A percentile compares a stretch with the other conserved stretches of the same genome.
Evolutionary conservation across 192 early-diverging fungal genomes (phyloP).

Genomic region (Pilobolus umbonatus): DNA sequence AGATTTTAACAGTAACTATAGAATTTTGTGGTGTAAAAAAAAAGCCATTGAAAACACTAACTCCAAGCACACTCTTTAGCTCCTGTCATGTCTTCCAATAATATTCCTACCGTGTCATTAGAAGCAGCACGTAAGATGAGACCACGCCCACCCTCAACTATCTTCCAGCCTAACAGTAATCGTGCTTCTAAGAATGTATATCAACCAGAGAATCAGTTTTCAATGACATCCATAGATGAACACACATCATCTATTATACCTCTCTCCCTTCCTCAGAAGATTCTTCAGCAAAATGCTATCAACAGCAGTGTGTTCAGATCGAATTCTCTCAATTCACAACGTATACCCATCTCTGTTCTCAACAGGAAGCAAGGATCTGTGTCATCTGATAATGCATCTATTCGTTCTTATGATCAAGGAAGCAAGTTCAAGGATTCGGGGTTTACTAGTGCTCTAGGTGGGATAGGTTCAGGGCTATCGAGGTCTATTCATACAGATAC

Average conservation of each 20-base stretch:
- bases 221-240: conserved; percentile 15
- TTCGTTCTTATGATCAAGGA: not conserved
- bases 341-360: conserved; percentile 16
- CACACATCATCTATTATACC: conserved; percentile 14
- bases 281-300: conserved; percentile 41
- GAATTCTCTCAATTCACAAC: too few species aligned
- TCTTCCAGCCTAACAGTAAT: not conserved
- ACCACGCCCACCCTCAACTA: conserved; percentile 28
- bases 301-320: conserved; percentile 40
- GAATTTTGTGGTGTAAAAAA: too few species aligned
- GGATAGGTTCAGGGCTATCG: not conserved
- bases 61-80: conserved; percentile 21
- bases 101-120: conserved; percentile 50
- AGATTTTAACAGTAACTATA: conserved; percentile 37
- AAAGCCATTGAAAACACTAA: conserved; percentile 10
- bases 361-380: not conserved
- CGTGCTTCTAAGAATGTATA: not conserved
- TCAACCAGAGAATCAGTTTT: conserved; percentile 6
- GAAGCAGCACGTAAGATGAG: conserved; percentile 47
- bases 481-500: not conserved
- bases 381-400: not conserved
- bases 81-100: conserved; percentile 57
- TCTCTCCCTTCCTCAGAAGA: conserved; percentile 53
- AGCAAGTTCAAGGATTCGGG: conserved; percentile 11
- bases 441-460: conserved; percentile 7